Evolutionary conservation across 768 basidiomycete species (phyloP), one percentile per base, ranked within the genome.

Genomic region (Leccinellum luteum): DNA sequence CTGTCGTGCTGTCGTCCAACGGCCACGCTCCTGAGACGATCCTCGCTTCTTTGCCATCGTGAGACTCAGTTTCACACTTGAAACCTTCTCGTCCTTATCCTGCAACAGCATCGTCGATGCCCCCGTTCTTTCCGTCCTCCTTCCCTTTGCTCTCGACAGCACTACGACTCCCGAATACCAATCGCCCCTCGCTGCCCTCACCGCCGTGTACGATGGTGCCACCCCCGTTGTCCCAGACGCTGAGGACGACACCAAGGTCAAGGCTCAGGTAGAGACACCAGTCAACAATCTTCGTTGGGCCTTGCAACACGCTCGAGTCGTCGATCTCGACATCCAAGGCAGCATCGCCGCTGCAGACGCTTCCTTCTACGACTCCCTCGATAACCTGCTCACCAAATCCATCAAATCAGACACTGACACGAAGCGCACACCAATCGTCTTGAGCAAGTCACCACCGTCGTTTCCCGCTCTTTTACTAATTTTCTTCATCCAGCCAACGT

Each of bases 341-440:
- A 77, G 78, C 48, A 74, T 89, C 50, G 77, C 80, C 4, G 69
- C 66, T 6, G 51, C 60, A 25, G 82, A 84, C 52, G 66, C 80
- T 13, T 75, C 81, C 4, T 76, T 81, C 27, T 82, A 80, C 73
- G 90, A 92, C 53, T 77, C 74, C 1, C 80, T 94, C 30, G 86
- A 90, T 66, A 90, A 92, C 55, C 66, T 90, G 51, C 76, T 93
- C 58, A 77, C 79, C 44, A 90, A 86, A 67, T 83, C 86, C 23
- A 81, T 79, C 23, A 59, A 49, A 52, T 51, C 58, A n/a, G 59
- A 50, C 19, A 4, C 59, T 52, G 30, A 25, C 55, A 43, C 75
- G 51, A 73, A 77, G 63, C 69, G 79, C 1, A 78, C 81, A 5
- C 79, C 85, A 31, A 83, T 92, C 69, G 78, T 91, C 55, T 74